These are phyloP conservation scores for Biscogniauxia marginata DNA, from an alignment of 2,329 filamentous ascomycete genomes.

Conservation along the genomic window DNA sequence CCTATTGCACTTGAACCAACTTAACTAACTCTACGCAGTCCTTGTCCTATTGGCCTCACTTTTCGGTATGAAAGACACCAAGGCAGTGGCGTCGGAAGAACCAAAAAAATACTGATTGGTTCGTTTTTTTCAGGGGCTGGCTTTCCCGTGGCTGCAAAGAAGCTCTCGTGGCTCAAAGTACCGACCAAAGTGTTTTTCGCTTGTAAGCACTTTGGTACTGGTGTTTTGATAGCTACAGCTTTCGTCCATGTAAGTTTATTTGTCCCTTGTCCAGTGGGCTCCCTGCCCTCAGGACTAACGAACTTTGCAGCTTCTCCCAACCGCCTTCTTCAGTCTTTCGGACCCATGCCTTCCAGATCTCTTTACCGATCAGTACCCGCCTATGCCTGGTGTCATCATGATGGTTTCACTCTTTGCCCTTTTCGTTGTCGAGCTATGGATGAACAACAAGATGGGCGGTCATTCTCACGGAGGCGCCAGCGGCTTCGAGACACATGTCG, in stretches of 20 bases:
- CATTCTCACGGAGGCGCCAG: constrained; percentile 58
- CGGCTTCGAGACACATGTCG: constrained; percentile 35
- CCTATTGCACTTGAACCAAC: background rate
- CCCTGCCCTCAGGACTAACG: constrained; percentile 3
- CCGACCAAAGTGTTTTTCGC: constrained; percentile 58
- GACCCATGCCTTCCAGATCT: constrained; percentile 58
- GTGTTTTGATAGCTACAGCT: constrained; percentile 69
- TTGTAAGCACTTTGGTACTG: constrained; percentile 68
- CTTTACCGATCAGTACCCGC: constrained; percentile 58
- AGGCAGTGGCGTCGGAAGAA: no score
- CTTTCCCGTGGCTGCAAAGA: constrained; percentile 53
- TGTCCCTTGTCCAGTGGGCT: background rate
- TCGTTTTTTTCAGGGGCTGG: constrained; percentile 40
- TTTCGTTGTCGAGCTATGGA: constrained; percentile 62
- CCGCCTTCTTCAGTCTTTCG: constrained; percentile 53
- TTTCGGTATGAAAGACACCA: constrained; percentile 30
- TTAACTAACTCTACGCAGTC: background rate
- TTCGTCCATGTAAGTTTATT: constrained; percentile 61
- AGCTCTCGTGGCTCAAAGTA: constrained; percentile 57
- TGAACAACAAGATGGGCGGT: constrained; percentile 58
- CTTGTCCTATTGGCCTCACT: constrained; percentile 34
- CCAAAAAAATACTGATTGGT: constrained; percentile 8
- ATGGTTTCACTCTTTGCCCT: constrained; percentile 60
- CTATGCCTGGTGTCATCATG: constrained; percentile 64
- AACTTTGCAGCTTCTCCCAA: constrained; percentile 50